Evolutionary conservation across 2,329 filamentous ascomycete species (phyloP), one percentile per base, ranked within the genome.

Genomic region (Claviceps sorghi): DNA sequence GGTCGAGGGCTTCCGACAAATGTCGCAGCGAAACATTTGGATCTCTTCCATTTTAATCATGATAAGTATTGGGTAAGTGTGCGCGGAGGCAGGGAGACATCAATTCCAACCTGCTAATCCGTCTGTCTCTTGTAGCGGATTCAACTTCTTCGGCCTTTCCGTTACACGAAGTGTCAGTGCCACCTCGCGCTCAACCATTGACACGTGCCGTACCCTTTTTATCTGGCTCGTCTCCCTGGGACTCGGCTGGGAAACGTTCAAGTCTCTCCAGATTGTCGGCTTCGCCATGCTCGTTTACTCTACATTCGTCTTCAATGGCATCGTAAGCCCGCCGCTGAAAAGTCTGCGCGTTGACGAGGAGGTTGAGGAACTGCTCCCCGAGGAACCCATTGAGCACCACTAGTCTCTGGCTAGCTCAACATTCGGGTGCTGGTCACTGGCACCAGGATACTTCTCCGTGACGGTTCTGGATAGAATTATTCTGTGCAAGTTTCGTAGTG

Each of bases 131-230:
- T 32, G 43, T 34, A 94, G 88, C 57, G 90, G 91, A 51, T 98
- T 97, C 79, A 98, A 98, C 72, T 98, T 95, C 74, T 98, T 98
- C 68, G 93, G 93, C 8, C 79, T 98, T 10, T 93, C 87, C 0
- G 91, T 98, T 9, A 98, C 93, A 1, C 82, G 88, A 55, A 83
- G 72, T 56, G 88, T 98, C 58, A 94, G 86, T 57, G 93, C 93
- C 11, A 98, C 93, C 0, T 88, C 91, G 1, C 82, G 93, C 55
- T 95, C 88, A 34, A 97, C 91, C 34, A 97, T 98, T 61, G 93
- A 98, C 67, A 98, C 93, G 1, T 97, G 90, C 74, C 83, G 91
- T 42, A 98, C 93, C 0, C 79, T 98, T 1, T 97, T 98, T 71
- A 97, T 98, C 69, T 98, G 93, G 93, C 78, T 98, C 30, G 87